phyloP scores from a whole-genome alignment of 768 basidiomycete genomes.

The Tulasnella sp. region DNA sequence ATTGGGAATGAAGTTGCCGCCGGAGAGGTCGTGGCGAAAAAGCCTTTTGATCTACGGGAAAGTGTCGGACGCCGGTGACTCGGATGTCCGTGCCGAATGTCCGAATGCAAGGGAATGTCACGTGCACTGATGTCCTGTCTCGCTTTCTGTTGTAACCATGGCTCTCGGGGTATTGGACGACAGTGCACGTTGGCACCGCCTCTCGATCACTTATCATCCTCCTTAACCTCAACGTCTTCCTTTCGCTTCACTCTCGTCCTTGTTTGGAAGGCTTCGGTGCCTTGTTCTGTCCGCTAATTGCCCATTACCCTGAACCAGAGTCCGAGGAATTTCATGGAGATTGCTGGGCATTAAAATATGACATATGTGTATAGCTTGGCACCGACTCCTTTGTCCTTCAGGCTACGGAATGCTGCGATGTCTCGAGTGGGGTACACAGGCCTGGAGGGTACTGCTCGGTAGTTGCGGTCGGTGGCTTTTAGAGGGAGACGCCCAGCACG shows the following conservation, averaged over 20 bases:
- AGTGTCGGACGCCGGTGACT: background rate
- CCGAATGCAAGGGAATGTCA: background rate
- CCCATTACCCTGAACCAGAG: background rate
- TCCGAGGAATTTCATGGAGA: background rate
- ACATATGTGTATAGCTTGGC: background rate
- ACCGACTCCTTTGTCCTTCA: background rate
- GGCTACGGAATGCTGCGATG: background rate
- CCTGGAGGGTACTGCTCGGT: background rate
- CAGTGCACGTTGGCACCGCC: background rate
- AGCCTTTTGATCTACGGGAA: background rate
- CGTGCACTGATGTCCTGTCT: background rate
- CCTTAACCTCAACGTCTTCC: background rate
- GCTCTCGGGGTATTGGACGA: no score
- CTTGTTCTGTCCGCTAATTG: background rate
- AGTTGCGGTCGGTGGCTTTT: background rate
- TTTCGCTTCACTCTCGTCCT: background rate
- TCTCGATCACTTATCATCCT: background rate
- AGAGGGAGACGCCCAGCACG: background rate
- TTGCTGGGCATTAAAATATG: background rate
- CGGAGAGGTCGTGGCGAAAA: constrained; percentile 5
- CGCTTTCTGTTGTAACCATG: no score
- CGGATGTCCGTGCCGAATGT: background rate
- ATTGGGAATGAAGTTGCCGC: background rate
- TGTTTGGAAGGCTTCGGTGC: background rate
- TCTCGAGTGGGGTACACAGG: background rate